Conservation (phyloP, 2,329 filamentous ascomycete genomes). For the Plectosphaerella cucumerina region DNA sequence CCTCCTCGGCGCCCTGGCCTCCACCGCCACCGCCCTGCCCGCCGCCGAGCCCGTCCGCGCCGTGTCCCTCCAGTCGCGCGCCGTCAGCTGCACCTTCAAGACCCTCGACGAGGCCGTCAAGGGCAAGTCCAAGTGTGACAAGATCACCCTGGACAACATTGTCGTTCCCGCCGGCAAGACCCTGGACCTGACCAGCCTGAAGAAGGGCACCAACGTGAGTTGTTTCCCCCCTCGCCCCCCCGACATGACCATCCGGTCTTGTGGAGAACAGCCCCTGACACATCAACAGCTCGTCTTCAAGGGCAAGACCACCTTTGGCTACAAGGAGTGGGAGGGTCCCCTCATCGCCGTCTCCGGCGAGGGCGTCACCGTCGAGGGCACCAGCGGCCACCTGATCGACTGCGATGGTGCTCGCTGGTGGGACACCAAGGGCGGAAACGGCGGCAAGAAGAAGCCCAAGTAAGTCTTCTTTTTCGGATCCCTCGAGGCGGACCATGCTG, state of each 20-base stretch:
- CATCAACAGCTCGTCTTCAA: slow-evolving; percentile 41
- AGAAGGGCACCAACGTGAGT: slow-evolving; percentile 36
- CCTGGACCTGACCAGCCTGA: slow-evolving; percentile 52
- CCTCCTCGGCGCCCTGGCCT: slow-evolving; percentile 19
- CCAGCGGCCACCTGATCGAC: slow-evolving; percentile 47
- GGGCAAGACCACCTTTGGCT: slow-evolving; percentile 62
- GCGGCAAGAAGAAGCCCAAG: slow-evolving; percentile 60
- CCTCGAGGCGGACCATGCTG: slow-evolving; percentile 18
- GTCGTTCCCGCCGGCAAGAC: slow-evolving; percentile 54
- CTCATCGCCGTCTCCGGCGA: slow-evolving; percentile 58
- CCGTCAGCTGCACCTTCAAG: slow-evolving; percentile 47
- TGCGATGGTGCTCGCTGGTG: slow-evolving; percentile 56
- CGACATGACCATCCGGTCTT: background rate
- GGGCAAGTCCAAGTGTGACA: slow-evolving; percentile 48
- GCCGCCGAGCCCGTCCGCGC: slow-evolving; percentile 5
- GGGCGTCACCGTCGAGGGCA: slow-evolving; percentile 48
- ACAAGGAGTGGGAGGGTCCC: slow-evolving; percentile 62
- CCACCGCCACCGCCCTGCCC: slow-evolving; percentile 14
- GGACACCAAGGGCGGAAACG: slow-evolving; percentile 57
- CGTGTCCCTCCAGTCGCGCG: slow-evolving; percentile 9
- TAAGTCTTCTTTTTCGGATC: slow-evolving; percentile 18
- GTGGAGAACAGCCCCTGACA: slow-evolving; percentile 27
- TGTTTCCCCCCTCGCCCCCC: too few species aligned
- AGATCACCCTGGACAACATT: slow-evolving; percentile 49
- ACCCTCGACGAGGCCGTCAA: slow-evolving; percentile 41